Conservation (phyloP, 495 filamentous ascomycete species). For the Cercophora sp. region DNA sequence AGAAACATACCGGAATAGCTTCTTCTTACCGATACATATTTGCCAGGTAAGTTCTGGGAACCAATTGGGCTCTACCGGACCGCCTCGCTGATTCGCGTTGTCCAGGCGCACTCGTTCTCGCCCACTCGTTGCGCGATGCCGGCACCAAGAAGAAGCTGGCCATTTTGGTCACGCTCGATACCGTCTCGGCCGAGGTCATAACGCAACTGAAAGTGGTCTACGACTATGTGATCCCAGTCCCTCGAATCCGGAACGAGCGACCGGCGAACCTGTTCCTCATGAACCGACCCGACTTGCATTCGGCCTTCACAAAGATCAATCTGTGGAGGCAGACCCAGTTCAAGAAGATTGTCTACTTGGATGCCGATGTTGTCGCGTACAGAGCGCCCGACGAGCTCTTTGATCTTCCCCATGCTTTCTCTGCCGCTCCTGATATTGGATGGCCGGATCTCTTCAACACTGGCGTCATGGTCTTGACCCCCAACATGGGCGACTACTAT, state of each 20-base stretch:
- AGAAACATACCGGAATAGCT: slow-evolving; percentile 52
- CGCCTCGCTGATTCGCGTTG: no score
- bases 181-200: slow-evolving; percentile 65
- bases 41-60: slow-evolving; percentile 63
- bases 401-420: slow-evolving; percentile 68
- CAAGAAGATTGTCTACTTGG: slow-evolving; percentile 84
- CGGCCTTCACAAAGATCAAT: slow-evolving; percentile 93
- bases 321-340: slow-evolving; percentile 92
- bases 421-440: slow-evolving; percentile 90
- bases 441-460: slow-evolving; percentile 99
- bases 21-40: slow-evolving; percentile 82
- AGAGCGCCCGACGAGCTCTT: slow-evolving; percentile 92
- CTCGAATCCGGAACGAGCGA: slow-evolving; percentile 66
- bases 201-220: slow-evolving; percentile 77
- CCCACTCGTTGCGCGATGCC: slow-evolving; percentile 90
- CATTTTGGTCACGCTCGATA: slow-evolving; percentile 75
- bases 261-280: slow-evolving; percentile 86
- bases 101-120: slow-evolving; percentile 85
- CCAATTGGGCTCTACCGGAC: slow-evolving; percentile 18
- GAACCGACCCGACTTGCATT: slow-evolving; percentile 82
- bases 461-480: slow-evolving; percentile 85
- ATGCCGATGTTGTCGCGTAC: slow-evolving; percentile 83
- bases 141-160: slow-evolving; percentile 83
- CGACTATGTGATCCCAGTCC: slow-evolving; percentile 83
- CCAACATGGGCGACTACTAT: slow-evolving; percentile 83